Percentiles rank a stretch among this genome's conserved stretches.
Evolutionary conservation across 441 rosid genomes (phyloP).

Genomic region (Capsella rubella): DNA sequence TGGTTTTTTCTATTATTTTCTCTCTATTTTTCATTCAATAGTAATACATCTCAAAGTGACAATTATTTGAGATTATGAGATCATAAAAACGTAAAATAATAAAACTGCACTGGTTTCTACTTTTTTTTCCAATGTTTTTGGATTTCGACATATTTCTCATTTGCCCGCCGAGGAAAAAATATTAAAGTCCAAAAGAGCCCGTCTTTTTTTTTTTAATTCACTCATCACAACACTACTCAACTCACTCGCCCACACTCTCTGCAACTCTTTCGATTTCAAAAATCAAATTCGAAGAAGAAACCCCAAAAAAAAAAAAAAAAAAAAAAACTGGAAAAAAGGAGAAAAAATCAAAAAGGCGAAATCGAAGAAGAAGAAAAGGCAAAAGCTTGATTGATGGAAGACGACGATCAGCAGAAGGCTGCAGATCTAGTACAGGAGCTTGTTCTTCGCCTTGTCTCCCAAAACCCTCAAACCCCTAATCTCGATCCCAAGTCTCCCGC

Average conservation of each 20-base stretch:
- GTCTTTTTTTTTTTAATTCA: background rate
- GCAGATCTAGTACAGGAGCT: slow-evolving; percentile 86
- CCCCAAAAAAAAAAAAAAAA: background rate
- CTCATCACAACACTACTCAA: background rate
- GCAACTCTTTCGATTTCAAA: slow-evolving; percentile 32
- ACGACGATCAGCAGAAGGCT: slow-evolving; percentile 78
- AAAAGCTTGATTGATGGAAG: slow-evolving; percentile 59
- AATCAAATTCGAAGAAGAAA: slow-evolving; percentile 20
- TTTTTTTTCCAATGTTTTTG: background rate
- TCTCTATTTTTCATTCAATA: background rate
- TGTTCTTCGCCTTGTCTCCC: slow-evolving; percentile 75
- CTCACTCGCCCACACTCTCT: slow-evolving; percentile 21
- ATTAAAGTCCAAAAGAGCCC: slow-evolving; percentile 34
- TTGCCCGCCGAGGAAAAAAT: slow-evolving; percentile 31
- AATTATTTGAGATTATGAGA: no score
- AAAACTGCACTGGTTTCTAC: background rate
- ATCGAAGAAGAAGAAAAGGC: background rate
- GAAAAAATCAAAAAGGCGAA: slow-evolving; percentile 1
- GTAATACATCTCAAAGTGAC: no score
- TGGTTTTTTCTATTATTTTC: background rate
- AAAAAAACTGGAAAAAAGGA: background rate
- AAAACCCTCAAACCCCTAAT: slow-evolving; percentile 55
- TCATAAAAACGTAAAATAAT: no score
- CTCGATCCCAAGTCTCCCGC: slow-evolving; percentile 53
- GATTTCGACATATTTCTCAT: slow-evolving; percentile 6